Evolutionary conservation across 257 asterid genomes (phyloP).

Genomic region (Linaria vulgaris): DNA sequence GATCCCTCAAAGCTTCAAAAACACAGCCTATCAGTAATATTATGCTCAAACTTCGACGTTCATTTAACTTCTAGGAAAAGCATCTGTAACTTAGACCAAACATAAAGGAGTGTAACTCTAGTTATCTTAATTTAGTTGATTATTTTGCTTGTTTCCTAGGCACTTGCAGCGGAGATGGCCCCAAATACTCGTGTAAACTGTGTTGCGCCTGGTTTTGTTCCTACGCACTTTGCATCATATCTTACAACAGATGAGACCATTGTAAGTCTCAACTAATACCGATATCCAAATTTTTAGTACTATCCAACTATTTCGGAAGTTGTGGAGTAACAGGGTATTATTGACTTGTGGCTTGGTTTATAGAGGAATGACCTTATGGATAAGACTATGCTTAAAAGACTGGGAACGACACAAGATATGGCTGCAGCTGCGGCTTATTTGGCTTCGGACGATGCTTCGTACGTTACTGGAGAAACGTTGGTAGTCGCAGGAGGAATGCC

Average conservation of each 20-base stretch:
- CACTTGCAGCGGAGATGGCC: conserved; percentile 87
- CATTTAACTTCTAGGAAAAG: no score
- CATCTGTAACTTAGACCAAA: no score
- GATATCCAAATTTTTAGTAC: not conserved
- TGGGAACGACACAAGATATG: conserved; percentile 82
- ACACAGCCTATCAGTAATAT: no score
- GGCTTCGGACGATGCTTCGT: conserved; percentile 90
- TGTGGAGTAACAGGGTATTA: not conserved
- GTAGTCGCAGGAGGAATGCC: conserved; percentile 83
- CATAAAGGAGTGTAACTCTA: no score
- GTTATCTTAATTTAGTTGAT: no score
- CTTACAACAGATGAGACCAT: conserved; percentile 42
- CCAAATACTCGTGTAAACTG: conserved; percentile 93
- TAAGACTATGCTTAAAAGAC: conserved; percentile 63
- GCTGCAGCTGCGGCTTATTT: conserved; percentile 84
- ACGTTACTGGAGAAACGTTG: conserved; percentile 77
- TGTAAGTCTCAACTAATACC: conserved; percentile 37
- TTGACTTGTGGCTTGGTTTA: conserved; percentile 19
- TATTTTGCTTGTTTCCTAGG: conserved; percentile 38
- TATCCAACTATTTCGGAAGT: not conserved
- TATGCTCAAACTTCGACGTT: no score
- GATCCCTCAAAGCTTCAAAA: no score
- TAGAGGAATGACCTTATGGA: conserved; percentile 65
- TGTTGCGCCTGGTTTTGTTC: conserved; percentile 94
- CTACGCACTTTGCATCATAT: conserved; percentile 68